These are phyloP conservation scores for Zopfochytrium polystomum DNA, from an alignment of 371 early-diverging fungal species.

Conservation along the genomic window DNA sequence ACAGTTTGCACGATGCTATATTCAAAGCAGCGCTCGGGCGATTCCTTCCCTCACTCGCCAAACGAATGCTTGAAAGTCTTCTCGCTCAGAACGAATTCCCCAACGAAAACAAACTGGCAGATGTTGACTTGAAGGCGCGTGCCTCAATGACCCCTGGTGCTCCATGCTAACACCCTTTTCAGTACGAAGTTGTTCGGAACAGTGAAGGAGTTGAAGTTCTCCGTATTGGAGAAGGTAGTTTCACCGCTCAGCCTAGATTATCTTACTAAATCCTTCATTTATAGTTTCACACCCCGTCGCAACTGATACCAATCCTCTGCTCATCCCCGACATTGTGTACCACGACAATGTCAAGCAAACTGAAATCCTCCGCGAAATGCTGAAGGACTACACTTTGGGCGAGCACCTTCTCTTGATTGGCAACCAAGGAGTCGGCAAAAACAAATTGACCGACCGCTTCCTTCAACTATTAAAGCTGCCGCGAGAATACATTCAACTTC, in stretches of 20 bases:
- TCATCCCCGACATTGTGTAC: conserved; percentile 70
- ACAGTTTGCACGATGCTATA: conserved; percentile 64
- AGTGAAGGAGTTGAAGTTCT: conserved; percentile 8
- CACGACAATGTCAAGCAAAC: conserved; percentile 78
- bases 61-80: conserved; percentile 63
- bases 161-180: no score
- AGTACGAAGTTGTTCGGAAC: conserved; percentile 7
- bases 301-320: conserved; percentile 60
- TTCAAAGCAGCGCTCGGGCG: conserved; percentile 71
- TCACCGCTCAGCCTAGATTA: not conserved
- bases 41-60: conserved; percentile 71
- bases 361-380: conserved; percentile 60
- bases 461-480: conserved; percentile 68
- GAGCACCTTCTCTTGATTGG: conserved; percentile 67
- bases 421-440: conserved; percentile 87
- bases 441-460: conserved; percentile 74
- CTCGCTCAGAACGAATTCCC: conserved; percentile 61
- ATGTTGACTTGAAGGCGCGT: not conserved
- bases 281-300: conserved; percentile 55
- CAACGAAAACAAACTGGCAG: conserved; percentile 11
- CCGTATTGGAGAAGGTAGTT: conserved; percentile 32
- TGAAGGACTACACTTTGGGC: conserved; percentile 67
- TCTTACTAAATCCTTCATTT: conserved; percentile 2
- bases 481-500: conserved; percentile 80
- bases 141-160: no score